phyloP scores from a whole-genome alignment of 1,284 basidiomycete genomes.

The Stereum hirsutum region DNA sequence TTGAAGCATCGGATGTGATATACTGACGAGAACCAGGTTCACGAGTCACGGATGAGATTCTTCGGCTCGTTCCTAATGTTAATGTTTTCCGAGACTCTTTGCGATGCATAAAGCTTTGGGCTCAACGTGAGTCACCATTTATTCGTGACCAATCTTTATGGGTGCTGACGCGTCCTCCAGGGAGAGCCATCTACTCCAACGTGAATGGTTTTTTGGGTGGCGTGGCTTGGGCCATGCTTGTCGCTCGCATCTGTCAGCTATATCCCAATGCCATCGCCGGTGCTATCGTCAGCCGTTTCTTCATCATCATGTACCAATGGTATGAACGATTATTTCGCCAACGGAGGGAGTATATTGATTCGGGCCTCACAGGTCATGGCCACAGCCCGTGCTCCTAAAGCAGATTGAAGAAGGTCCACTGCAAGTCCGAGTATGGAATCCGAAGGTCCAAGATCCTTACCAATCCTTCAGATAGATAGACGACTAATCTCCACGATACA shows the following conservation, averaged over 20 bases:
- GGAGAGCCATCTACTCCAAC: slow-evolving; percentile 95
- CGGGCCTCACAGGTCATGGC: slow-evolving; percentile 79
- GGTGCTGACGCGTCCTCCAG: slow-evolving; percentile 28
- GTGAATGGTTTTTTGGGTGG: slow-evolving; percentile 97
- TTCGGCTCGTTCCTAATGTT: slow-evolving; percentile 92
- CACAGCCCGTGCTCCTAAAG: slow-evolving; percentile 92
- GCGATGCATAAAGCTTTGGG: slow-evolving; percentile 97
- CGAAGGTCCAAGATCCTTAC: slow-evolving; percentile 53
- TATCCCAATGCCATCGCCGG: slow-evolving; percentile 95
- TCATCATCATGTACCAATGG: slow-evolving; percentile 97
- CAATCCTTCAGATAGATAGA: neutral
- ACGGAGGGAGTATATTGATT: slow-evolving; percentile 9
- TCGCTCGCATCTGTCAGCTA: slow-evolving; percentile 96
- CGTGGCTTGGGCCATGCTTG: slow-evolving; percentile 98
- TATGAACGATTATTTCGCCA: slow-evolving; percentile 24
- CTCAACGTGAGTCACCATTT: slow-evolving; percentile 63
- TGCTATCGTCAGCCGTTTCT: slow-evolving; percentile 94
- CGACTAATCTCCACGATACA: slow-evolving; percentile 20
- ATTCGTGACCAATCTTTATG: slow-evolving; percentile 11
- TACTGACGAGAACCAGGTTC: slow-evolving; percentile 50
- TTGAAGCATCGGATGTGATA: slow-evolving; percentile 8
- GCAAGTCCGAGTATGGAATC: slow-evolving; percentile 97
- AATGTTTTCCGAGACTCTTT: slow-evolving; percentile 91
- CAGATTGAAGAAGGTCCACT: slow-evolving; percentile 94
- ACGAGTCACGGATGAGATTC: slow-evolving; percentile 92